Conservation (phyloP, 2,329 filamentous ascomycete genomes). For the Teratosphaeriaceae sp. region DNA sequence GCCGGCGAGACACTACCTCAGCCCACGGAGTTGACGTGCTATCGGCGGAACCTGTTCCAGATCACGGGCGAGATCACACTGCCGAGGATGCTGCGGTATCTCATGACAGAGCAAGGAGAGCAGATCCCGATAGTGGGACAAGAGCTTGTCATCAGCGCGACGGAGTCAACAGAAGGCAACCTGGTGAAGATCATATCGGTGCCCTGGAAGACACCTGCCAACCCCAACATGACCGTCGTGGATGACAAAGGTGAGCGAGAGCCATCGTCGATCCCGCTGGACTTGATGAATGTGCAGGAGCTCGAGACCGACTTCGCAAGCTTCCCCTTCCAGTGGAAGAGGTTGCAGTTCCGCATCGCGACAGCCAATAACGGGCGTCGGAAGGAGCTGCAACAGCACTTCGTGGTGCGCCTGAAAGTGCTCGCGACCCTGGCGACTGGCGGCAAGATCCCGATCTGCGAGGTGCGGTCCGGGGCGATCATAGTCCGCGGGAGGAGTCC, state of each 20-base stretch:
- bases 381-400: conserved; percentile 95
- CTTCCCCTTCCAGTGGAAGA: conserved; percentile 90
- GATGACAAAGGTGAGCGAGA: conserved; percentile 73
- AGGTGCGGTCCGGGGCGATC: conserved; percentile 81
- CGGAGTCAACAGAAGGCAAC: conserved; percentile 90
- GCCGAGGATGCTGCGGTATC: conserved; percentile 68
- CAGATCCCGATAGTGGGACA: conserved; percentile 74
- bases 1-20: conserved; percentile 50
- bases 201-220: conserved; percentile 92
- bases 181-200: conserved; percentile 91
- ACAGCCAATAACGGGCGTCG: conserved; percentile 93
- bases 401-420: conserved; percentile 81
- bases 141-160: conserved; percentile 84
- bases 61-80: conserved; percentile 85
- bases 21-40: conserved; percentile 86
- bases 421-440: conserved; percentile 77
- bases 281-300: conserved; percentile 58
- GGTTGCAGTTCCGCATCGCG: conserved; percentile 87
- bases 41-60: conserved; percentile 91
- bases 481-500: conserved; percentile 91
- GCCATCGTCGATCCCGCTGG: conserved; percentile 71
- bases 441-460: conserved; percentile 72
- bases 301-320: conserved; percentile 77
- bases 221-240: conserved; percentile 58
- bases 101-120: conserved; percentile 78